Evolutionary conservation across 495 filamentous ascomycete species (phyloP), one percentile per base, ranked within the genome.

Genomic region (Aspergillus biplanus): DNA sequence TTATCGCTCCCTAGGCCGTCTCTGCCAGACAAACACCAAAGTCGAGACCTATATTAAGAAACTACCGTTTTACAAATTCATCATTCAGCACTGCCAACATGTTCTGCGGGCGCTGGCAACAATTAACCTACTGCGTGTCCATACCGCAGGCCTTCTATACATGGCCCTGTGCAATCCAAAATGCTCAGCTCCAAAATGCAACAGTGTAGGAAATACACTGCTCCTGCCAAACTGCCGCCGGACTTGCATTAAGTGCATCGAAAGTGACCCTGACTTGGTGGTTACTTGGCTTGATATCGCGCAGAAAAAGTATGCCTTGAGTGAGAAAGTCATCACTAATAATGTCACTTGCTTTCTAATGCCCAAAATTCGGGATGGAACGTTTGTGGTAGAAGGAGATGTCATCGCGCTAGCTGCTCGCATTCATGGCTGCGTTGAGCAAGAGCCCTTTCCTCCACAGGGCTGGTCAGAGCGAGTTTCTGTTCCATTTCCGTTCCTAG

Each of bases 161-260:
- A 12, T 8, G 11, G 12, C 18, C 13, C 13, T 55, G 7, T 15
- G 12, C n/a, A 21, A 33, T 16, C 31, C 52, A 11, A 21, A 33
- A 37, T 55, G 52, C 52, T 33, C 52, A n/a, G 18, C 31, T 16
- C 52, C 27, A 35, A 18, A 35, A 7, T 55, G 52, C 33, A 15
- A 7, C 6, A 12, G 32, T 11, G 7, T 35, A 12, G 52, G 31
- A 5, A 18, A 35, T 33, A 7, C 27, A 0, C 33, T 55, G 15
- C 35, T 55, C 32, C 32, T 55, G 12, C 52, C 33, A 21, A 55
- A 8, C 52, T 55, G 52, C n/a, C 52, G 15, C 15, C 31, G 52
- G 1, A 12, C 32, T n/a, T 55, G 52, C 33, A 12, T 15, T 12
- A 11, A 15, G 12, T 55, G 52, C 18, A 8, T 55, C 1, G 52